Base-by-base conservation (phyloP, 2,329 filamentous ascomycete species). In the Aspergillus vadensis region DNA sequence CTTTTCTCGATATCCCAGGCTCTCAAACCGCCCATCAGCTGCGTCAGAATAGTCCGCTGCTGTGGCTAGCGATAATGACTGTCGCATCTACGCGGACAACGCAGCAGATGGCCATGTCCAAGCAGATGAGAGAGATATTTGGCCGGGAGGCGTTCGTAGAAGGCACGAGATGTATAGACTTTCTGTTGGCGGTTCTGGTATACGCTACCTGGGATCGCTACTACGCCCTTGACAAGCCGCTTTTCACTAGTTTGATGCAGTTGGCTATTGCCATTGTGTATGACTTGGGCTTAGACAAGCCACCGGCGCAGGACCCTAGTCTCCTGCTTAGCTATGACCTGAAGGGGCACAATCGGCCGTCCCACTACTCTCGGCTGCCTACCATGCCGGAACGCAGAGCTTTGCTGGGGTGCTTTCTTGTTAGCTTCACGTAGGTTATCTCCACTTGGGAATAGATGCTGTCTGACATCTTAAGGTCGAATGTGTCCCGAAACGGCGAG, bases 41-140 rank as follows among this genome's bases (percentile, higher is more conserved):
- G 12, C 41, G 3, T 14, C 17, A 30, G 9, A 41, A 55, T 10
- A 53, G 27, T 3, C 41, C 57, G 14, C 50, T 59, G 12, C 41
- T 59, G 7, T 54, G 57, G 57, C 17, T 53, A 1, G 52, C 48
- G 15, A 41, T 58, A n/a, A 53, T 58, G 49, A 52, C 48, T 4
- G 56, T 58, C 1, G 49, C 56, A 2, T 58, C 56, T 2, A 53
- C 38, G 12, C 56, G 27, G 9, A 25, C 56, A 12, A 38, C 10
- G 3, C 49, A 58, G 38, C 56, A 58, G 39, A 44, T n/a, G 5
- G 56, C 48, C 9, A 12, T 58, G 41, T 58, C 56, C 2, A 48
- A n/a, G 8, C 48, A 53, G 38, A 7, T 53, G 9, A n/a, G 49
- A 48, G 49, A 39, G n/a, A 19, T 36, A 10, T 53, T 58, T 21